phyloP scores from a whole-genome alignment of 305 asterid species.

The Fraxinus sp. region DNA sequence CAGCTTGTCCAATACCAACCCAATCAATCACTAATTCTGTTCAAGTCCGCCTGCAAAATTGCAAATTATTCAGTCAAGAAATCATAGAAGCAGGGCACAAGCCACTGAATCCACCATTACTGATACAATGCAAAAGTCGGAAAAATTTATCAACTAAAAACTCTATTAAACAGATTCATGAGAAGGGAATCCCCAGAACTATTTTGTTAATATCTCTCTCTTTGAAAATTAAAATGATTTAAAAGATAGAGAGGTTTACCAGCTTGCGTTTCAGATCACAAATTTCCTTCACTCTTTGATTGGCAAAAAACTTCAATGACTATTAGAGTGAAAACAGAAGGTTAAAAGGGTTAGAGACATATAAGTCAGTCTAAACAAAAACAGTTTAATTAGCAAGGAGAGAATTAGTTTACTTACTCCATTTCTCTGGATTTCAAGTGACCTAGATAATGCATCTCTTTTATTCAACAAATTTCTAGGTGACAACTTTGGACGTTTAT shows the following conservation, averaged over 20 bases:
- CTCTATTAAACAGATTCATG: constrained; percentile 11
- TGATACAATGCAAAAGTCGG: not conserved
- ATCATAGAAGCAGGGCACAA: constrained; percentile 9
- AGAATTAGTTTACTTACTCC: constrained; percentile 62
- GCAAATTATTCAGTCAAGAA: constrained; percentile 6
- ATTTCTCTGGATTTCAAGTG: constrained; percentile 83
- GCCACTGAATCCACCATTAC: constrained; percentile 10
- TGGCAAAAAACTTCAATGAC: constrained; percentile 87
- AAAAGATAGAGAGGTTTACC: constrained; percentile 41
- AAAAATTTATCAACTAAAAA: not conserved
- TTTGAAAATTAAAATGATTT: not conserved
- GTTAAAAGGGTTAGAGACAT: constrained; percentile 11
- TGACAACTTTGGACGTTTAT: constrained; percentile 60
- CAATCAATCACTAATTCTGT: constrained; percentile 20
- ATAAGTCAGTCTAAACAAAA: not conserved
- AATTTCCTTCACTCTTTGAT: constrained; percentile 57
- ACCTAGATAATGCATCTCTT: constrained; percentile 70
- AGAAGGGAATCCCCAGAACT: constrained; percentile 7
- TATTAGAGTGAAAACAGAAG: constrained; percentile 25
- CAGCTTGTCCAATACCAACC: constrained; percentile 23
- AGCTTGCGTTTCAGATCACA: constrained; percentile 50
- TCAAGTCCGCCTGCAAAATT: constrained; percentile 43
- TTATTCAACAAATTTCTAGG: constrained; percentile 59
- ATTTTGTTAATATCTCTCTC: not conserved
- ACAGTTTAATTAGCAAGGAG: constrained; percentile 11